Evolutionary conservation across 148 eudicot species (phyloP).

Genomic region (Diospyros lotus): DNA sequence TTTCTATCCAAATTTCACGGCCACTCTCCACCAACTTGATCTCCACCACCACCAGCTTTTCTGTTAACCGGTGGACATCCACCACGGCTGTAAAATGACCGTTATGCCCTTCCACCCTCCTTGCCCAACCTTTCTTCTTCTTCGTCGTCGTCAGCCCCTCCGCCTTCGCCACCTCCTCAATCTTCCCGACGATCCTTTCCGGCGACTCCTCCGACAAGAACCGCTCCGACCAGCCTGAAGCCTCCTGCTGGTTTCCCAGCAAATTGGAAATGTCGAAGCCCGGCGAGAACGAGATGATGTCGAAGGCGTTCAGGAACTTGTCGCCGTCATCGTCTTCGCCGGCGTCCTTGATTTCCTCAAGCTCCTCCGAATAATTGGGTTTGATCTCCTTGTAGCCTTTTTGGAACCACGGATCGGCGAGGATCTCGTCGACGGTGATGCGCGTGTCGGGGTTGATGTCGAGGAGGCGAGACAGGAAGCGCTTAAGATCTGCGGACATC

Average conservation of each 20-base stretch:
- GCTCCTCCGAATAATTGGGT: background rate
- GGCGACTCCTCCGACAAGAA: slow-evolving; percentile 44
- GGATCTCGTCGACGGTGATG: slow-evolving; percentile 49
- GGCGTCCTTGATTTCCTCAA: background rate
- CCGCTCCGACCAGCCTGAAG: slow-evolving; percentile 26
- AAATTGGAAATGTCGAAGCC: slow-evolving; percentile 60
- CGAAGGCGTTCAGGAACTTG: slow-evolving; percentile 51
- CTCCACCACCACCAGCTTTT: slow-evolving; percentile 41
- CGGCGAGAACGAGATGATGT: slow-evolving; percentile 61
- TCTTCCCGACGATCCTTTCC: slow-evolving; percentile 33
- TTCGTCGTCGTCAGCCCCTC: slow-evolving; percentile 29
- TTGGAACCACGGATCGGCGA: slow-evolving; percentile 62
- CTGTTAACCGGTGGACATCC: slow-evolving; percentile 49
- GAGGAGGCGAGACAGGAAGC: slow-evolving; percentile 40
- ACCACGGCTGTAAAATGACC: slow-evolving; percentile 30
- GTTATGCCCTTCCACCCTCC: slow-evolving; percentile 40
- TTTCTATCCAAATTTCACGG: slow-evolving; percentile 38
- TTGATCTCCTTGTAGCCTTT: slow-evolving; percentile 35
- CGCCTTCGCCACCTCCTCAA: slow-evolving; percentile 46
- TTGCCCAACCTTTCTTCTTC: slow-evolving; percentile 28
- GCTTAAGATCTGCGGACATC: slow-evolving; percentile 51
- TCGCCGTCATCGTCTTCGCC: slow-evolving; percentile 1
- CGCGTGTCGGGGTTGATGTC: slow-evolving; percentile 63
- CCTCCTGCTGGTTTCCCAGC: slow-evolving; percentile 22
- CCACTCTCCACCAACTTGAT: slow-evolving; percentile 30